Conservation (phyloP, 2,329 filamentous ascomycete genomes). For the Aspergillus sp. region DNA sequence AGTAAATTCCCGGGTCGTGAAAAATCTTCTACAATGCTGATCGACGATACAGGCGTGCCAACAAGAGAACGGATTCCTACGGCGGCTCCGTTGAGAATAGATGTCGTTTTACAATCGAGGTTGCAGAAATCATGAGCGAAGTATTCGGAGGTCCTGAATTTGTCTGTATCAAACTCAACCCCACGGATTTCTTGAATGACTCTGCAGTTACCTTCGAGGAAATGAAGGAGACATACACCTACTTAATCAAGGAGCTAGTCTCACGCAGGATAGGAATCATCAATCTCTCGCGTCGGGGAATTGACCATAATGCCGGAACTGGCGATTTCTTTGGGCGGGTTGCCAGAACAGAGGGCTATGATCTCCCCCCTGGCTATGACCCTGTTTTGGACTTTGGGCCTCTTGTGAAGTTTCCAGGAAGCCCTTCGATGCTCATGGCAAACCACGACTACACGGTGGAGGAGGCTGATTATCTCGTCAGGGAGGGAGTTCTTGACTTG, state of each 20-base stretch:
- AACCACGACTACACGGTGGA: constrained; percentile 26
- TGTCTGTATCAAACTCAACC: constrained; percentile 28
- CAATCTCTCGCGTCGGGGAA: constrained; percentile 16
- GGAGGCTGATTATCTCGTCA: constrained; percentile 21
- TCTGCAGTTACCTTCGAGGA: constrained; percentile 16
- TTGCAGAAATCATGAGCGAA: constrained; percentile 25
- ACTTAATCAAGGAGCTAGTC: constrained; percentile 16
- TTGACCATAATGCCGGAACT: not conserved
- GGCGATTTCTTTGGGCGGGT: not conserved
- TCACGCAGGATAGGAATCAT: constrained; percentile 11
- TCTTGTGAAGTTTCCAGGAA: constrained; percentile 27
- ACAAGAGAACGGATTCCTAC: not conserved
- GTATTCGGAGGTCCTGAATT: constrained; percentile 22
- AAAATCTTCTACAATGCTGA: not conserved
- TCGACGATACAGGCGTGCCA: not conserved
- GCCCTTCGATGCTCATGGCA: constrained; percentile 25
- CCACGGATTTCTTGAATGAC: constrained; percentile 27
- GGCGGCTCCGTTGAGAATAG: not conserved
- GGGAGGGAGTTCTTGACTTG: constrained; percentile 21
- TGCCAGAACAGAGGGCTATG: constrained; percentile 3
- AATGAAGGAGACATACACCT: constrained; percentile 16
- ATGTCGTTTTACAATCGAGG: not conserved
- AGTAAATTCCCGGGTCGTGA: not conserved
- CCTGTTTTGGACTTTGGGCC: constrained; percentile 23
- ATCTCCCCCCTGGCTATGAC: constrained; percentile 19